A percentile compares a stretch with the other conserved stretches of the same genome.
These are phyloP conservation scores for Letharia columbiana DNA, from an alignment of 495 filamentous ascomycete genomes.

Conservation along the genomic window DNA sequence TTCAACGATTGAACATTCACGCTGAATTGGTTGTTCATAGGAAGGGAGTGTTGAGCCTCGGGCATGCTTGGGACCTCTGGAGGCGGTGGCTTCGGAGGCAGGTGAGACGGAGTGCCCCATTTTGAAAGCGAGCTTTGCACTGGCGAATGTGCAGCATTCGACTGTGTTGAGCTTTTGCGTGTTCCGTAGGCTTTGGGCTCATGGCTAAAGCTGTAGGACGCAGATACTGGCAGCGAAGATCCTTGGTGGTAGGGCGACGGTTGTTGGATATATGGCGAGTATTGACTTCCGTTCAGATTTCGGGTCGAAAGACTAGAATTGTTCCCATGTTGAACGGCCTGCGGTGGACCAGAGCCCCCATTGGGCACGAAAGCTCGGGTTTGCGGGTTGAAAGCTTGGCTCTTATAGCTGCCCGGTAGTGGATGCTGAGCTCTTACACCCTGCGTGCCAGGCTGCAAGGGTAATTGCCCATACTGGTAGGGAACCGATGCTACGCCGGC, in stretches of 20 bases:
- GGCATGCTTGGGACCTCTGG: constrained; percentile 38
- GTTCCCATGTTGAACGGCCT: constrained; percentile 27
- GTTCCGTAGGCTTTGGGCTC: constrained; percentile 21
- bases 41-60: constrained; percentile 23
- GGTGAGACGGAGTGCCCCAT: constrained; percentile 48
- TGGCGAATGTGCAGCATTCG: constrained; percentile 17
- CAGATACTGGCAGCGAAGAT: constrained; percentile 6
- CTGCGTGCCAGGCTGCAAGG: constrained; percentile 57
- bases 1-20: constrained; percentile 17
- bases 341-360: constrained; percentile 5
- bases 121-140: constrained; percentile 31
- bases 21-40: constrained; percentile 23
- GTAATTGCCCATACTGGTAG: constrained; percentile 71
- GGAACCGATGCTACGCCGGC: constrained; percentile 28
- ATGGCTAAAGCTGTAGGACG: constrained; percentile 8
- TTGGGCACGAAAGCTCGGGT: constrained; percentile 77
- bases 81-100: constrained; percentile 48
- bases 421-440: constrained; percentile 58
- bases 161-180: constrained; percentile 22
- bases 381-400: constrained; percentile 85
- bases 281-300: constrained; percentile 35
- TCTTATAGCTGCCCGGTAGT: constrained; percentile 71
- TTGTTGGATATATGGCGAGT: constrained; percentile 33
- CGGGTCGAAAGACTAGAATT: constrained; percentile 21
- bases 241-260: constrained; percentile 29